These are phyloP conservation scores for Hawksworthiomyces lignivorus DNA, from an alignment of 2,329 filamentous ascomycete species.

Conservation along the genomic window DNA sequence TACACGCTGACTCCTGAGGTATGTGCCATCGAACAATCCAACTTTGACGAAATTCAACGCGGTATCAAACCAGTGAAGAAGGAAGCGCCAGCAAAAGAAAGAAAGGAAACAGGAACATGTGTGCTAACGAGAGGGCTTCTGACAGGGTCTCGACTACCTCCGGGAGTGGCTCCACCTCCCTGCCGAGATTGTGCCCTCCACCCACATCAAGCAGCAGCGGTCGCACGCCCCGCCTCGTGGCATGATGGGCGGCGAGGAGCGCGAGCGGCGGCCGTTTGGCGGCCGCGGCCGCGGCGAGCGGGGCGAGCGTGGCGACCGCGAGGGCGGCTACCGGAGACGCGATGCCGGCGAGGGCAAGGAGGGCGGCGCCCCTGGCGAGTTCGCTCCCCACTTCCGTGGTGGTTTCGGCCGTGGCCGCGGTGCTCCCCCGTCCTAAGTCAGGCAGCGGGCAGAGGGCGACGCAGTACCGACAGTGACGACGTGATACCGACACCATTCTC, in stretches of 20 bases:
- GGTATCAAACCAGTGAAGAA: too few relatives aligned
- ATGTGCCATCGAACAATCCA: conserved; percentile 2
- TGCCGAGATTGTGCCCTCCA: conserved; percentile 97
- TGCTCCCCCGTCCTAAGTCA: conserved; percentile 58
- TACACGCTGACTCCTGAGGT: conserved; percentile 67
- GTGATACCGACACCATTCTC: conserved; percentile 9
- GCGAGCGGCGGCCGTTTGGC: conserved; percentile 72
- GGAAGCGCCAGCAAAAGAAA: too few relatives aligned
- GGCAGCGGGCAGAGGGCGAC: not conserved
- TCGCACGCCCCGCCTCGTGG: conserved; percentile 96
- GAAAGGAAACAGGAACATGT: too few relatives aligned
- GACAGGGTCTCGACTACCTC: conserved; percentile 98
- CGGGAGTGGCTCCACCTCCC: conserved; percentile 99
- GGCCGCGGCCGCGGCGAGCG: conserved; percentile 72
- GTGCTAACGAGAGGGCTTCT: not conserved
- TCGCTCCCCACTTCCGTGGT: conserved; percentile 88
- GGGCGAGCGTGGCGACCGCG: conserved; percentile 71
- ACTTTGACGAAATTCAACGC: too few relatives aligned
- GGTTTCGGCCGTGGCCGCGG: conserved; percentile 85
- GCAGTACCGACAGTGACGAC: not conserved
- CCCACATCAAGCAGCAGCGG: conserved; percentile 99
- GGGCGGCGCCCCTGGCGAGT: conserved; percentile 85
- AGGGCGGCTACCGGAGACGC: conserved; percentile 88
- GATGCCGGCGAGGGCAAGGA: conserved; percentile 84
- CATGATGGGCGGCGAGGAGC: conserved; percentile 86